Base-by-base conservation (phyloP, 2,329 filamentous ascomycete genomes). In the Botrytis galanthina region DNA sequence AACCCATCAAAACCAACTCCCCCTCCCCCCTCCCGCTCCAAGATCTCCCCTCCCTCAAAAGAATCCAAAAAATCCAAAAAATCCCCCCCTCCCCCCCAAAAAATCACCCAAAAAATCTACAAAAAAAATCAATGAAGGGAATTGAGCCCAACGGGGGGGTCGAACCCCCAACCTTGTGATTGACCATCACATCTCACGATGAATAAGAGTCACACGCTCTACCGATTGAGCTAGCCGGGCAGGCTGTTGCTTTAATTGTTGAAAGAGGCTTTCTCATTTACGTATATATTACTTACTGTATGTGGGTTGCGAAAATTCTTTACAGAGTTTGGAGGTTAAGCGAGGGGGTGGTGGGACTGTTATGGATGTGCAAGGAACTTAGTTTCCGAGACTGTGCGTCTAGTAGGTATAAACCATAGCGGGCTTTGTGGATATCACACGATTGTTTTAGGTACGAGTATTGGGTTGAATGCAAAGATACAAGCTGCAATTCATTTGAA, bases 181-280 rank as follows among this genome's bases (percentile, higher is more conserved):
- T 79, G 26, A 54, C 48, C 12, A 54, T 14, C 4, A n/a, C 48
- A 54, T n/a, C 48, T n/a, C 4, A 6, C 48, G 26, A 54, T 54
- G 48, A n/a, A 54, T 54, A 78, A 78, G 76, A 79, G 77, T 75
- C 78, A 77, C 77, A 79, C 77, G 78, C 78, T 79, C 78, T 79
- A 79, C 78, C 78, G 77, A 78, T 79, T 79, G 77, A 79, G 78
- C 77, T 79, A 78, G 73, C 76, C 76, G 75, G 75, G 77, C 74
- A 60, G 57, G 59, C 62, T 72, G 9, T 20, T 66, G 20, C 20
- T 48, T n/a, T n/a, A 4, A n/a, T 48, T 66, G 18, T 10, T 51
- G 44, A 4, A 0, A 2, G 1, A 0, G 0, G 2, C 0, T 0
- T 1, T n/a, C 1, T 8, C 7, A 1, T 66, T 10, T 26, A 20